Percentiles rank a stretch among this genome's conserved stretches.
Evolutionary conservation across 768 basidiomycete genomes (phyloP).

Genomic region (Suillus subalutaceus): DNA sequence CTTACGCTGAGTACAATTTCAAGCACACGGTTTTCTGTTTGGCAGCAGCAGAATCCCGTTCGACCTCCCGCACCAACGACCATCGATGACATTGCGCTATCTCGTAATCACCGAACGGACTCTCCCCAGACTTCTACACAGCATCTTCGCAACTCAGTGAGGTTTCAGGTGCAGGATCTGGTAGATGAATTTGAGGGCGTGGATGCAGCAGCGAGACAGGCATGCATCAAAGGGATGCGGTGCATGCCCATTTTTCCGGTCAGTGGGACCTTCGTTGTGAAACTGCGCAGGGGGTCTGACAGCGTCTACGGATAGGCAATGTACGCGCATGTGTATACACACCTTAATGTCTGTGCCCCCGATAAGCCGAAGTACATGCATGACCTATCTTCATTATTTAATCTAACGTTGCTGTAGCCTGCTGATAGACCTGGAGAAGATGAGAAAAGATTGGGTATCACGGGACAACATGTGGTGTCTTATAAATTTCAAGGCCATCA

Average conservation of each 20-base stretch:
- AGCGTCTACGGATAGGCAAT: slow-evolving; percentile 20
- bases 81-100: slow-evolving; percentile 25
- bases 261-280: slow-evolving; percentile 13
- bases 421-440: slow-evolving; percentile 18
- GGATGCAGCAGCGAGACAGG: slow-evolving; percentile 17
- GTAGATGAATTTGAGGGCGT: slow-evolving; percentile 20
- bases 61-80: slow-evolving; percentile 17
- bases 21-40: slow-evolving; percentile 25
- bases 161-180: slow-evolving; percentile 25
- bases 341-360: slow-evolving; percentile 26
- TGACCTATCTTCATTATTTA: neutral
- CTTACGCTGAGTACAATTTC: neutral
- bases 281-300: neutral
- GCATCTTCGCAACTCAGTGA: slow-evolving; percentile 23
- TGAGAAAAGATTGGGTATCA: slow-evolving; percentile 23
- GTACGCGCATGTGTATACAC: slow-evolving; percentile 27
- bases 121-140: slow-evolving; percentile 23
- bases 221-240: slow-evolving; percentile 21
- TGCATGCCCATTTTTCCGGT: slow-evolving; percentile 24
- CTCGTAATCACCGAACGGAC: slow-evolving; percentile 28
- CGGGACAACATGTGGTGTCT: slow-evolving; percentile 28
- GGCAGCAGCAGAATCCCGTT: slow-evolving; percentile 18
- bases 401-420: slow-evolving; percentile 17
- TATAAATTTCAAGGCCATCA: slow-evolving; percentile 23
- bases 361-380: slow-evolving; percentile 20